These are phyloP conservation scores for Tetraselmis striata DNA, from an alignment of 139 green algal genomes.

Conservation along the genomic window DNA sequence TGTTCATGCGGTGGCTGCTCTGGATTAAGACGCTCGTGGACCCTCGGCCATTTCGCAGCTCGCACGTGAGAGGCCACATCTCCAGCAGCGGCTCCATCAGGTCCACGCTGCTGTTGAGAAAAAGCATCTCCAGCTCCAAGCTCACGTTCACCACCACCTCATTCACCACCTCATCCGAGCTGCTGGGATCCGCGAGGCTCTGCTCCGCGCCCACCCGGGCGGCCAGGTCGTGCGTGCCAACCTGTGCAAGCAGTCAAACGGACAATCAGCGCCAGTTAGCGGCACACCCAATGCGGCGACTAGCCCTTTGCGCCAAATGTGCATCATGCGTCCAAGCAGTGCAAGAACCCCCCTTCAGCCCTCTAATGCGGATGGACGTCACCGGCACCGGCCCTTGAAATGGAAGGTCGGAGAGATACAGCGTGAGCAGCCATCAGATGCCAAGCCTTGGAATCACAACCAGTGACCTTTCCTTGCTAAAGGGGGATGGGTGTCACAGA, in stretches of 20 bases:
- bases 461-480: too few species aligned
- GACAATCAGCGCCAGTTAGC: too few species aligned
- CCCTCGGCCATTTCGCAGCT: not conserved
- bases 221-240: not conserved
- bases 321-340: too few species aligned
- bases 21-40: slow-evolving; percentile 6
- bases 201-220: not conserved
- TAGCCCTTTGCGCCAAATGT: too few species aligned
- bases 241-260: not conserved
- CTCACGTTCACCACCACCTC: not conserved
- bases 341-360: too few species aligned
- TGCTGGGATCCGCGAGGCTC: not conserved
- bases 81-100: slow-evolving; percentile 26
- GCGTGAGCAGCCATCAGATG: too few species aligned
- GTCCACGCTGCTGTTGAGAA: slow-evolving; percentile 36
- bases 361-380: too few species aligned
- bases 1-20: slow-evolving; percentile 17
- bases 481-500: too few species aligned
- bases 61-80: slow-evolving; percentile 18
- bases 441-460: too few species aligned
- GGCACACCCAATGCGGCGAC: too few species aligned
- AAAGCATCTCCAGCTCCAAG: slow-evolving; percentile 17
- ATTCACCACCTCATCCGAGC: not conserved
- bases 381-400: too few species aligned
- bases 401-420: too few species aligned